Conservation (phyloP, 768 basidiomycete species). For the Hygrocybe punicea region DNA sequence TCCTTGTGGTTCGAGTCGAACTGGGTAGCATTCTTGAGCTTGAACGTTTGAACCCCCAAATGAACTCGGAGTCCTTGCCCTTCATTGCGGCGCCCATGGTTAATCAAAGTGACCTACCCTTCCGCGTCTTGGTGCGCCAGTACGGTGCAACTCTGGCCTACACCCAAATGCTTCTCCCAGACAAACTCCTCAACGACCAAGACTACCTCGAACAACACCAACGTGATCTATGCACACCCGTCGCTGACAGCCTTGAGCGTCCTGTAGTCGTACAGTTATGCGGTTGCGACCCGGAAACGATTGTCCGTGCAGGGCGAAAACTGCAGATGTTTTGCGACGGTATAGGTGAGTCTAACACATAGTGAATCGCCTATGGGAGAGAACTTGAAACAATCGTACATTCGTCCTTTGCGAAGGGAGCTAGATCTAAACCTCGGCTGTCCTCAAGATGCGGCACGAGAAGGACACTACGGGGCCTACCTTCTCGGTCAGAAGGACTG, state of each 20-base stretch:
- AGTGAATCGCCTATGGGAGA: neutral
- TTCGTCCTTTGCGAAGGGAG: neutral
- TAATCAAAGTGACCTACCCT: conserved; percentile 64
- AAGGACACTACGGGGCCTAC: conserved; percentile 71
- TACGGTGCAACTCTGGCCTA: conserved; percentile 68
- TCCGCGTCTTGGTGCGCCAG: conserved; percentile 9
- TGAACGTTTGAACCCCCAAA: neutral
- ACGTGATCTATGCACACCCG: conserved; percentile 47
- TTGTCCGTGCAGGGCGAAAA: conserved; percentile 59
- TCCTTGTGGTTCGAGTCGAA: too few species aligned
- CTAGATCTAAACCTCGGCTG: conserved; percentile 80
- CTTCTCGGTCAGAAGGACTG: conserved; percentile 71
- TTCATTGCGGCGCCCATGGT: conserved; percentile 73
- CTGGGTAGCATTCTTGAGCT: neutral
- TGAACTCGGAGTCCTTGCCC: conserved; percentile 24
- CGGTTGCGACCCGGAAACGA: conserved; percentile 61
- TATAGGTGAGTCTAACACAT: conserved; percentile 48
- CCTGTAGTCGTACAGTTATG: conserved; percentile 72
- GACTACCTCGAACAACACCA: conserved; percentile 64
- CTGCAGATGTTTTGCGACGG: conserved; percentile 62
- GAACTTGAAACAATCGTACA: too few species aligned
- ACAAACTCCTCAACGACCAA: conserved; percentile 56
- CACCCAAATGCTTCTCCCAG: conserved; percentile 74
- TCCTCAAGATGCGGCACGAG: conserved; percentile 65
- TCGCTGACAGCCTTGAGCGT: conserved; percentile 25